A percentile compares a stretch with the other conserved stretches of the same genome.
Evolutionary conservation across 2,329 filamentous ascomycete species (phyloP).

Genomic region (Pyrenochaeta sp.): DNA sequence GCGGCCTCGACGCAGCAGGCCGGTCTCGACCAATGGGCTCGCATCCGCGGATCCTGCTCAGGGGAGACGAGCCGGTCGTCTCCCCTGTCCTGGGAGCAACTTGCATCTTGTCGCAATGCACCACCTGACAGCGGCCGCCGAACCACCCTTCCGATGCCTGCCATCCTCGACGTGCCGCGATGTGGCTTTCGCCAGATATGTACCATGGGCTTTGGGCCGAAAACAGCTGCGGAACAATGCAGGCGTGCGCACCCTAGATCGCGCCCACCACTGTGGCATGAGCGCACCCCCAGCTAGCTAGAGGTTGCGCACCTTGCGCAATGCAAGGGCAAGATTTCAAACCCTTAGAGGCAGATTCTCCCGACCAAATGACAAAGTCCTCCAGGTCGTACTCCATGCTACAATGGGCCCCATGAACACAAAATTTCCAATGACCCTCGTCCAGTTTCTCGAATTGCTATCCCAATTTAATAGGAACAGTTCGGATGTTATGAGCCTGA

Average conservation of each 20-base stretch:
- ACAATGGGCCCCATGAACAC: background rate
- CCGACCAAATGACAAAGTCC: background rate
- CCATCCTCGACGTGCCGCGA: background rate
- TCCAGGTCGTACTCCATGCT: conserved; percentile 5
- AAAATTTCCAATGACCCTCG: background rate
- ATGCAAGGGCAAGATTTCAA: conserved; percentile 3
- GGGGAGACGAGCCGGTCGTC: conserved; percentile 32
- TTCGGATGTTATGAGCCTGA: background rate
- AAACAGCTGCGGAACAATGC: background rate
- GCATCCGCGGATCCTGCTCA: conserved; percentile 17
- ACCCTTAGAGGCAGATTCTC: background rate
- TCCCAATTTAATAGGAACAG: background rate
- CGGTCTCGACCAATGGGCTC: conserved; percentile 17
- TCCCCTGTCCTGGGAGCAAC: conserved; percentile 24
- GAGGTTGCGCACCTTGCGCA: background rate
- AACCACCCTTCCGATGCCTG: background rate
- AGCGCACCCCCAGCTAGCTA: background rate
- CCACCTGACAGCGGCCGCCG: background rate
- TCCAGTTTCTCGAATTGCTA: conserved; percentile 11
- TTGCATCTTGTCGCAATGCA: background rate
- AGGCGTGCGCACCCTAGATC: background rate
- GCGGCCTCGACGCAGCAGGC: conserved; percentile 12
- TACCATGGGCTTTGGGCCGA: background rate
- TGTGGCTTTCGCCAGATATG: background rate
- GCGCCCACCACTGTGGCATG: background rate